Evolutionary conservation across 768 basidiomycete species (phyloP).

Genomic region (Tricholoma saponaceum): DNA sequence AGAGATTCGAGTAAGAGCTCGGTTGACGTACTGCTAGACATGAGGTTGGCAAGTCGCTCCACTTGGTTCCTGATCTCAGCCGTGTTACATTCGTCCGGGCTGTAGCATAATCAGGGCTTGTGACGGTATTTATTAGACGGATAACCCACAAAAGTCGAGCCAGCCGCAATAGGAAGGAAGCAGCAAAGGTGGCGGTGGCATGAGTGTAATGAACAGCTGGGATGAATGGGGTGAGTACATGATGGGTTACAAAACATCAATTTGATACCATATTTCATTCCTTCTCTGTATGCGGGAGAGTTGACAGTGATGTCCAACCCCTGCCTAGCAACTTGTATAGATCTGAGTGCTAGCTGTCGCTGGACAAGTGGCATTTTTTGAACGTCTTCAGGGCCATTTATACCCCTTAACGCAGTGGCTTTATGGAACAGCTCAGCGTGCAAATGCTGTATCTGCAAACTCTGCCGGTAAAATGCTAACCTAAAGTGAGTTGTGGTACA

Average conservation of each 20-base stretch:
- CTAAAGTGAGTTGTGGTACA: neutral
- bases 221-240: conserved; percentile 3
- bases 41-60: conserved; percentile 68
- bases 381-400: conserved; percentile 84
- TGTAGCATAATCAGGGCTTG: conserved; percentile 23
- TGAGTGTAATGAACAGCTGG: conserved; percentile 88
- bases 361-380: conserved; percentile 79
- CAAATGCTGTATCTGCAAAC: conserved; percentile 81
- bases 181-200: conserved; percentile 90
- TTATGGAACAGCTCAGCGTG: conserved; percentile 85
- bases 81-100: conserved; percentile 81
- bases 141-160: conserved; percentile 77
- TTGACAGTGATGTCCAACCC: conserved; percentile 84
- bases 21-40: conserved; percentile 67
- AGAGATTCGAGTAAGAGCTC: neutral
- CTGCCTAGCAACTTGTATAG: conserved; percentile 77
- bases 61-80: conserved; percentile 71
- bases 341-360: conserved; percentile 72
- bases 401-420: conserved; percentile 76
- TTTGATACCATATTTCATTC: conserved; percentile 81
- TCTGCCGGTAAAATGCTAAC: conserved; percentile 83
- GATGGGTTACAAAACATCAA: neutral
- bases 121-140: neutral
- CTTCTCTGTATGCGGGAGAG: conserved; percentile 80
- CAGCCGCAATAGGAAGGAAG: conserved; percentile 83